Conservation (phyloP, 805 yeast species). For the Barnettozyma sucrosica region DNA sequence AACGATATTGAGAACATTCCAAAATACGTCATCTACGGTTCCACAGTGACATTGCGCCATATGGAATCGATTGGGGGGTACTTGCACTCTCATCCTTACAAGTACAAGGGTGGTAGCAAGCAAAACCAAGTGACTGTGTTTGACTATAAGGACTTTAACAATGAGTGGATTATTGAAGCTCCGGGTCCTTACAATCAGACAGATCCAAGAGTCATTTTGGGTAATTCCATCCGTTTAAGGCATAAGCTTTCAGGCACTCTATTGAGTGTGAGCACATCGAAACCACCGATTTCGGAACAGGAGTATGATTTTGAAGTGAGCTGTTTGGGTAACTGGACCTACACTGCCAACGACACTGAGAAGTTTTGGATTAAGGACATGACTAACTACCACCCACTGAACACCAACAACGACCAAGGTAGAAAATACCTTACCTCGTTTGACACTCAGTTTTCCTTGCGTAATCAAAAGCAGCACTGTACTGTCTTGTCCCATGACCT, state of each 20-base stretch:
- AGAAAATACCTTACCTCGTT: conserved; percentile 32
- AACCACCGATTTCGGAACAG: conserved; percentile 88
- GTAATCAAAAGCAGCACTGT: conserved; percentile 65
- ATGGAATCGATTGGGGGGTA: conserved; percentile 64
- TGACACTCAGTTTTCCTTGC: conserved; percentile 63
- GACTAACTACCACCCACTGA: conserved; percentile 15
- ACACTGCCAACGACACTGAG: conserved; percentile 62
- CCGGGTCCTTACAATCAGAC: conserved; percentile 22
- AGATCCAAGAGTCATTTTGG: conserved; percentile 27
- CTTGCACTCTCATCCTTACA: conserved; percentile 67
- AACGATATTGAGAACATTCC: conserved; percentile 41
- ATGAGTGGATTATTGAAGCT: conserved; percentile 68
- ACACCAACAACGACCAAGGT: conserved; percentile 10
- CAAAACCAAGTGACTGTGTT: conserved; percentile 80
- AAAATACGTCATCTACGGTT: conserved; percentile 67
- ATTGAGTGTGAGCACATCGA: conserved; percentile 57
- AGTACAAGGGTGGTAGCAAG: conserved; percentile 58
- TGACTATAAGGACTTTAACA: conserved; percentile 53
- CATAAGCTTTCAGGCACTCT: conserved; percentile 66
- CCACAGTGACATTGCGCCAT: conserved; percentile 69
- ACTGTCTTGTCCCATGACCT: conserved; percentile 65
- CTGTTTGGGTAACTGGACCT: conserved; percentile 57
- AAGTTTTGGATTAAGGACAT: conserved; percentile 58
- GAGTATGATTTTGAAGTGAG: conserved; percentile 86
- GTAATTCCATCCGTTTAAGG: conserved; percentile 53